Evolutionary conservation across 73 alveolate species (phyloP), one percentile per base, ranked within the genome.

Genomic region (Effrenium voratum): DNA sequence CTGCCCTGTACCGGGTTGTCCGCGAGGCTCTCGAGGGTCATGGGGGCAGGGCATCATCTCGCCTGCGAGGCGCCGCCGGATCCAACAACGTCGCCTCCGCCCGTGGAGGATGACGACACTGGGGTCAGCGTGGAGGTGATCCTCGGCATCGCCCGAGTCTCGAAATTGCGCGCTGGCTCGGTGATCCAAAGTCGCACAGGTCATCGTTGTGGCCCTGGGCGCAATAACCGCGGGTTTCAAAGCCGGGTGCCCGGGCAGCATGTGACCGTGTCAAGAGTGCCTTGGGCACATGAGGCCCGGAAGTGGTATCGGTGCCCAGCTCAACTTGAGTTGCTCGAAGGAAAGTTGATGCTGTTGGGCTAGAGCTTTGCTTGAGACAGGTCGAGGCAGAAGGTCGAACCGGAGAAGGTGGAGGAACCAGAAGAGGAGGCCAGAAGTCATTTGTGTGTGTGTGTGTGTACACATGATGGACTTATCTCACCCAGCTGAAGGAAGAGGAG

Each of bases 1-100:
- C 96, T 19, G 96, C 96, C 45, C 34, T 66, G 75, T 90, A 46
- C 76, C 75, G 96, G 38, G 96, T 90, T 8, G 96, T 90, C 41
- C 5, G 76, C 32, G 96, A 90, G 96, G 96, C 19, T 36, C 59
- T 38, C 16, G n/a, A n/a, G 34, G 44, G 3, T 79, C 43, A 0
- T 15, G 55, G 32, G 40, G 8, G 63, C 26, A 8, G 63, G 8
- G 26, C 63, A 19, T 52, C 19, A 19, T 52, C 36, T 19, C 85
- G 6, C 32, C 55, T 43, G 41, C 30, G 63, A 90, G 96, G 96
- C 22, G 43, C 96, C 96, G 38, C 96, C 96, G 26, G 44, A 63
- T 22, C 63, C 96, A 15, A 90, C 96, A 4, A 90, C 87, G 8
- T 86, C 96, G 32, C 47, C 82, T 45, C 96, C 96, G 16, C 96